Evolutionary conservation across 2,329 filamentous ascomycete genomes (phyloP), one percentile per base, ranked within the genome.

Genomic region (Paecilomyces fulvus): DNA sequence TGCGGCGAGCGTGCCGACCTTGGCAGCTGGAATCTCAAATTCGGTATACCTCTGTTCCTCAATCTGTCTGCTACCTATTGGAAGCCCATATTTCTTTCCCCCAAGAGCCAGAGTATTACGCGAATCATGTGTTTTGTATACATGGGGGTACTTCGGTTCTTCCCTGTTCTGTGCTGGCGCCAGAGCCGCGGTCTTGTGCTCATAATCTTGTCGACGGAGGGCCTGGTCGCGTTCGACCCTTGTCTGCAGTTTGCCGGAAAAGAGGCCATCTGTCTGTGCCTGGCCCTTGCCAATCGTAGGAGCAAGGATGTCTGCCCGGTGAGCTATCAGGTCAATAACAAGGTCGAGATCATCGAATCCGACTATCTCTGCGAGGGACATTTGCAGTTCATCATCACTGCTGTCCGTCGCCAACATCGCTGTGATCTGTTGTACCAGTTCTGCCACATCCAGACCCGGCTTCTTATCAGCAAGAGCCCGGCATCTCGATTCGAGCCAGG

Each of bases 321-420:
- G 85, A 2, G 85, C 81, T 54, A 97, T 87, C n/a, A 97, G 77
- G 60, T 96, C 90, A 60, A 92, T 92, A 54, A 97, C 87, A 65
- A 99, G 86, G 62, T 99, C 92, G 17, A 99, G 79, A 67, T 97
- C 90, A 64, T 94, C 91, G 65, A 92, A 97, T 0, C 95, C 94
- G 58, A 99, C 80, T 49, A 96, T 83, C 64, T 99, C 94, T 0
- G 89, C 90, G 33, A 99, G 80, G 46, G 87, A 85, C 67, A 91
- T 92, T 70, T 97, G 92, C n/a, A 97, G 77, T 71, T 95, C 90
- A 57, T 95, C 89, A 57, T 96, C 88, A 30, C 83, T 80, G 64
- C 78, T 82, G 62, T 84, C 81, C 3, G 90, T 89, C 7, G 80
- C 81, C 33, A 99, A 73, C 2, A 92, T 79, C 4, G 89, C 87